Base-by-base conservation (phyloP, 2,329 filamentous ascomycete species). In the Fusarium stilboides region DNA sequence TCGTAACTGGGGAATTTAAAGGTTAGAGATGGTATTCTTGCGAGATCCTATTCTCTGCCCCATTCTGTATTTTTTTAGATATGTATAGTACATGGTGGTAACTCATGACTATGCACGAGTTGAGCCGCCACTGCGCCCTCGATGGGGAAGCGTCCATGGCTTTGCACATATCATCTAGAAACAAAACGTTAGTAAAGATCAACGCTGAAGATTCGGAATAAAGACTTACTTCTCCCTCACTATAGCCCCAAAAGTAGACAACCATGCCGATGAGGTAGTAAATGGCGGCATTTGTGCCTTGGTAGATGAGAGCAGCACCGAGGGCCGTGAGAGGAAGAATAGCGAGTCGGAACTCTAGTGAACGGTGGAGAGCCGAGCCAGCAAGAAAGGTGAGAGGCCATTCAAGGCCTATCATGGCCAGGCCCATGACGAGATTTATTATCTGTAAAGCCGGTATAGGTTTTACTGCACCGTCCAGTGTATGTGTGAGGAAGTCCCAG, bases 191-290 rank as follows among this genome's bases (percentile, higher is more conserved):
- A 70, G 67, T 52, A 12, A 28, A 31, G 9, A 5, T 14, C 4
- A 54, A 14, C 8, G 17, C 7, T n/a, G 10, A 9, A 7, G 6
- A 17, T 5, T 24, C 15, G 36, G 26, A 8, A 12, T 17, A 8
- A 31, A 31, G 52, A 50, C 91, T 77, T 81, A 97, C 94, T 91
- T 99, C 96, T 81, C 96, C 96, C 81, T 99, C 95, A 75, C 92
- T 96, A 76, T 97, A 98, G 2, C 93, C 96, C 94, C 94, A 98
- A 75, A 98, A 97, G 80, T 98, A 99, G 15, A 96, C 91, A 9
- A 84, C 85, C 82, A 97, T 90, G 20, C 91, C 95, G 66, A 98
- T 88, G 26, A 97, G 78, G 78, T 98, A 98, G 82, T 98, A 99
- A 53, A 98, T 82, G 6, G 93, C 96, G 4, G 95, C 87, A 78